Evolutionary conservation across 805 yeast genomes (phyloP).

Genomic region (Pichia cephalocereana): DNA sequence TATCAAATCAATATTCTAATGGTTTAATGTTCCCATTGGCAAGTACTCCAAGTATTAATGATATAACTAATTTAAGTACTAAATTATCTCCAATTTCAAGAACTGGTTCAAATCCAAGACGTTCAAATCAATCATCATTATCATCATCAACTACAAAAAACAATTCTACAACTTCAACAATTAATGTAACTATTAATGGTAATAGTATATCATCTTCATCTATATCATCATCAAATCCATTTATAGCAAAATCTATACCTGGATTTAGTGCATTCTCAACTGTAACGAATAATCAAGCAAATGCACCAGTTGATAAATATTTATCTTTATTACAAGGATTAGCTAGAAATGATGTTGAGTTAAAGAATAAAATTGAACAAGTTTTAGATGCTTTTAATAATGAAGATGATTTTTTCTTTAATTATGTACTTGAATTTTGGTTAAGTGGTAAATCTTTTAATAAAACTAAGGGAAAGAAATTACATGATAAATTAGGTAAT

Average conservation of each 20-base stretch:
- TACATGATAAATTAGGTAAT: constrained; percentile 10
- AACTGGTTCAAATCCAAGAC: background rate
- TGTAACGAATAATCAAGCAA: background rate
- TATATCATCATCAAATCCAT: constrained; percentile 4
- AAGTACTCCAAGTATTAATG: background rate
- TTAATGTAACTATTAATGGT: background rate
- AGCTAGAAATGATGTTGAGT: constrained; percentile 26
- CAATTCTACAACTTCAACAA: background rate
- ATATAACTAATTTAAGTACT: background rate
- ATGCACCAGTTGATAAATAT: constrained; percentile 21
- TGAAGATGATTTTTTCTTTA: constrained; percentile 26
- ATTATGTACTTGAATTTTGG: constrained; percentile 27
- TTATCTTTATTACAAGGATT: constrained; percentile 19
- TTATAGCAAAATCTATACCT: constrained; percentile 8
- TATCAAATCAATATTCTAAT: constrained; percentile 19
- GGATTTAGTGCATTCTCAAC: constrained; percentile 11
- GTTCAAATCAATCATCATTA: too few relatives aligned
- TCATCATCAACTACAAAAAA: background rate
- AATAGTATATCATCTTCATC: background rate
- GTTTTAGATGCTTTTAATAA: constrained; percentile 24
- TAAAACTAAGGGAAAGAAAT: constrained; percentile 19
- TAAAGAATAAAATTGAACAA: constrained; percentile 18
- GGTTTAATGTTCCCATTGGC: constrained; percentile 17
- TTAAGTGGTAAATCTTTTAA: constrained; percentile 24
- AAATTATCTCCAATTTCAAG: constrained; percentile 7